Base-by-base conservation (phyloP, 352 stramenopile genomes). In the Blastocystis sp. region DNA sequence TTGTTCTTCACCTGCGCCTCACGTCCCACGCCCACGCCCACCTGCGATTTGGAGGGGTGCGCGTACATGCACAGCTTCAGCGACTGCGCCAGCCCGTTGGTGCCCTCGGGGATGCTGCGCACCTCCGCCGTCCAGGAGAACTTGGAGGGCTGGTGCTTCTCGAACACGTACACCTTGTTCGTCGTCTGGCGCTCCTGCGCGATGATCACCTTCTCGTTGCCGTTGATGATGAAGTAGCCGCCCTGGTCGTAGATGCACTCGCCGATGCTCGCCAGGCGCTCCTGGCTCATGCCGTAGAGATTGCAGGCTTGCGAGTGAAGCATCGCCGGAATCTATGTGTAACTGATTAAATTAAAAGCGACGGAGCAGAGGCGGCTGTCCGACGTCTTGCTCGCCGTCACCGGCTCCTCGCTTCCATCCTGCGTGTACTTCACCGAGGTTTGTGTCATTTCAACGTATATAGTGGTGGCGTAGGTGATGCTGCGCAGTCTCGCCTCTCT, bases 201-300 rank as follows among this genome's bases (percentile, higher is more conserved):
- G 89, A 99, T 98, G 63, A 99, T 94, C 78, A 99, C 97, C 91
- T 98, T 98, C 89, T 98, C 95, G 61, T 93, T 96, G 66, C 95
- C 95, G 90, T 98, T 98, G 89, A 98, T 98, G 64, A 99, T 95
- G 92, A 99, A 99, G 92, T 99, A 99, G 28, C 97, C 97, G 52
- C 97, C 97, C 91, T 99, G 97, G 92, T 99, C 97, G 91, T 98
- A 99, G 76, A 99, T 97, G 90, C 97, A 99, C 92, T 99, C 97
- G 89, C 95, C 95, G 48, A 97, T 90, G 69, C 97, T 93, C 34
- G 94, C 96, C 3, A 97, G 91, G 89, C 97, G 94, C 90, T 96
- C 95, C 90, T 98, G 95, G 4, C 92, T 95, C 91, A 95, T 95
- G 89, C 95, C 91, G n/a, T 91, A 95, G 14, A 97, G 90, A 87